These are phyloP conservation scores for Rhynchospora breviuscula DNA, from an alignment of 176 grass and related monocot species.

Conservation along the genomic window DNA sequence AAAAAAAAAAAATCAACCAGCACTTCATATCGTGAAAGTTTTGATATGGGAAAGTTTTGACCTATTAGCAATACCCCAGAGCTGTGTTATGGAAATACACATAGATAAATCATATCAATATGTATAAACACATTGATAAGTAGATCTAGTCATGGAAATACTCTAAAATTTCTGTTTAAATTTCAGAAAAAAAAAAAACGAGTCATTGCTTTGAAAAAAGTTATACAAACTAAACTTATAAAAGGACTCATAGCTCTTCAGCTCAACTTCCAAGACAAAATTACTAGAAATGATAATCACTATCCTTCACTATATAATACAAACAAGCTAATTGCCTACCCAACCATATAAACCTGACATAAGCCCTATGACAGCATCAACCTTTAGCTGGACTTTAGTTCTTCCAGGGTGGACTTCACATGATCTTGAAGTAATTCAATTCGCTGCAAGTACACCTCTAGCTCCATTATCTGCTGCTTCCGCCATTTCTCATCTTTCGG, in stretches of 20 bases:
- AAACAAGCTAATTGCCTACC: neutral
- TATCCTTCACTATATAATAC: too few relatives aligned
- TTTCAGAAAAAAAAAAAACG: too few relatives aligned
- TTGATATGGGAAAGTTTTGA: too few relatives aligned
- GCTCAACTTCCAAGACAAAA: neutral
- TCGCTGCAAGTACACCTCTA: constrained; percentile 69
- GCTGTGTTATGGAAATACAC: too few relatives aligned
- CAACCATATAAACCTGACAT: neutral
- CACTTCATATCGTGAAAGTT: too few relatives aligned
- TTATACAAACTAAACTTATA: neutral
- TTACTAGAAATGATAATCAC: neutral
- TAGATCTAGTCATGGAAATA: too few relatives aligned
- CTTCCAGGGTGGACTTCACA: constrained; percentile 34
- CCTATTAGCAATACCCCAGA: too few relatives aligned
- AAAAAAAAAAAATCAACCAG: too few relatives aligned
- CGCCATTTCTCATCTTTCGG: constrained; percentile 59
- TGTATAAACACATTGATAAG: too few relatives aligned
- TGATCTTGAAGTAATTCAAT: constrained; percentile 67
- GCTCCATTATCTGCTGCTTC: constrained; percentile 68
- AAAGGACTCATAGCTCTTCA: neutral
- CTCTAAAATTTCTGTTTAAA: too few relatives aligned
- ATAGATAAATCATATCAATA: too few relatives aligned
- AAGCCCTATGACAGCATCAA: constrained; percentile 15
- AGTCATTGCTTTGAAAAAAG: neutral
- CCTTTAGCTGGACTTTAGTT: constrained; percentile 35